A percentile compares a stretch with the other conserved stretches of the same genome.
Conservation (phyloP, 805 yeast species). For the Metschnikowia vanudenii region DNA sequence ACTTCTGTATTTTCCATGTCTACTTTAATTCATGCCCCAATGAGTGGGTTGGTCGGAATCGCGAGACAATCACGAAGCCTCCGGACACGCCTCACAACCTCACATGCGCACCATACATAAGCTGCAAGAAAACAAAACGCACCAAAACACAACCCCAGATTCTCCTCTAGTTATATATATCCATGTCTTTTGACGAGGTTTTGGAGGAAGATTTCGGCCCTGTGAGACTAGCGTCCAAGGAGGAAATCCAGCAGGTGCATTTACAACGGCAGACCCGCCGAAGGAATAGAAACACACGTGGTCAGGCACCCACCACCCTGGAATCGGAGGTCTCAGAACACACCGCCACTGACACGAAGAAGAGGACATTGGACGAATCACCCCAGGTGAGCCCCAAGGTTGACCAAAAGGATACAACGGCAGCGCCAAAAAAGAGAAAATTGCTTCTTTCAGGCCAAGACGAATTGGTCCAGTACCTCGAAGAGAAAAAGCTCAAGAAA, state of each 20-base stretch:
- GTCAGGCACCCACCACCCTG: background rate
- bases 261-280: slow-evolving; percentile 3
- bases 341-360: background rate
- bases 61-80: too few relatives aligned
- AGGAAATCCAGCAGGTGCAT: slow-evolving; percentile 5
- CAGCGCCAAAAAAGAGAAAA: background rate
- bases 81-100: too few relatives aligned
- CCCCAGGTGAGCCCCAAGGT: too few relatives aligned
- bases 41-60: too few relatives aligned
- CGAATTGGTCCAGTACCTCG: slow-evolving; percentile 6
- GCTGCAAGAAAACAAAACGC: background rate
- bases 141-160: background rate
- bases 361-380: too few relatives aligned
- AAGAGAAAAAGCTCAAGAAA: slow-evolving; percentile 5
- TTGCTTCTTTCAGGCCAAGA: slow-evolving; percentile 10
- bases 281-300: background rate
- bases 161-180: background rate
- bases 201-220: slow-evolving; percentile 11
- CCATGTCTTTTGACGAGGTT: slow-evolving; percentile 21
- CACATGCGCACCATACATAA: too few relatives aligned
- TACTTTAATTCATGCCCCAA: too few relatives aligned
- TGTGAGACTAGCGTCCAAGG: slow-evolving; percentile 4
- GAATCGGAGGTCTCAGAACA: background rate
- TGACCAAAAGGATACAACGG: too few relatives aligned
- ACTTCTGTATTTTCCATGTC: too few relatives aligned